A percentile compares a stretch with the other conserved stretches of the same genome.
These are phyloP conservation scores for Gossypium anomalum DNA, from an alignment of 345 rosid genomes.

Conservation along the genomic window DNA sequence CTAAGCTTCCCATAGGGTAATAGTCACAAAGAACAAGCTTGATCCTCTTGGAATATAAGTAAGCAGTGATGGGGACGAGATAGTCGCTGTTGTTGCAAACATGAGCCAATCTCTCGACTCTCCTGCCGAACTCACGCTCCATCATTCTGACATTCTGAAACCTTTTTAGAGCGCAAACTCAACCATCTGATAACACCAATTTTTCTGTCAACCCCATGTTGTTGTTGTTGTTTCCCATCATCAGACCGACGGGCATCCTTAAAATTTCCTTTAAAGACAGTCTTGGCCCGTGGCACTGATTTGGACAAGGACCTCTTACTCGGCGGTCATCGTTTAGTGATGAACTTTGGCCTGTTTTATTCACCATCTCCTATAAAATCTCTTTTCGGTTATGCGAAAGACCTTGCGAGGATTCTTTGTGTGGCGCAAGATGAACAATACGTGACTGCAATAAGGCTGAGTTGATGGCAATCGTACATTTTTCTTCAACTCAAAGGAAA, in stretches of 20 bases:
- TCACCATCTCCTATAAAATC: conserved; percentile 19
- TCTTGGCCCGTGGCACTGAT: background rate
- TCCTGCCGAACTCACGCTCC: conserved; percentile 38
- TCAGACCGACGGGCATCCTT: conserved; percentile 48
- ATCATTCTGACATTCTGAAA: conserved; percentile 29
- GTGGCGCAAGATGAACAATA: background rate
- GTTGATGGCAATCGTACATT: background rate
- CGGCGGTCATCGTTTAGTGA: conserved; percentile 38
- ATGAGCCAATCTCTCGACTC: conserved; percentile 34
- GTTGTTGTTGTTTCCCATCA: conserved; percentile 55
- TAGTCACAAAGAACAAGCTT: conserved; percentile 48
- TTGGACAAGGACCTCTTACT: conserved; percentile 11
- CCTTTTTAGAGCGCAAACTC: conserved; percentile 39
- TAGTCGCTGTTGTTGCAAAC: conserved; percentile 30
- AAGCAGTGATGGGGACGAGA: conserved; percentile 48
- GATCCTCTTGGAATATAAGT: conserved; percentile 49
- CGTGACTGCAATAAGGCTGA: background rate
- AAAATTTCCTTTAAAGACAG: conserved; percentile 41
- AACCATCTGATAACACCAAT: conserved; percentile 34
- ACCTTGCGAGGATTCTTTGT: conserved; percentile 43
- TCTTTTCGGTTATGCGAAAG: conserved; percentile 36
- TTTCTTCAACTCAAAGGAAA: no score
- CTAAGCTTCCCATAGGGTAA: conserved; percentile 61
- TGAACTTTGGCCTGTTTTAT: conserved; percentile 25
- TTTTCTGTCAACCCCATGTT: conserved; percentile 43